Evolutionary conservation across 352 stramenopile genomes (phyloP).

Genomic region (Saprolegnia parasitica): DNA sequence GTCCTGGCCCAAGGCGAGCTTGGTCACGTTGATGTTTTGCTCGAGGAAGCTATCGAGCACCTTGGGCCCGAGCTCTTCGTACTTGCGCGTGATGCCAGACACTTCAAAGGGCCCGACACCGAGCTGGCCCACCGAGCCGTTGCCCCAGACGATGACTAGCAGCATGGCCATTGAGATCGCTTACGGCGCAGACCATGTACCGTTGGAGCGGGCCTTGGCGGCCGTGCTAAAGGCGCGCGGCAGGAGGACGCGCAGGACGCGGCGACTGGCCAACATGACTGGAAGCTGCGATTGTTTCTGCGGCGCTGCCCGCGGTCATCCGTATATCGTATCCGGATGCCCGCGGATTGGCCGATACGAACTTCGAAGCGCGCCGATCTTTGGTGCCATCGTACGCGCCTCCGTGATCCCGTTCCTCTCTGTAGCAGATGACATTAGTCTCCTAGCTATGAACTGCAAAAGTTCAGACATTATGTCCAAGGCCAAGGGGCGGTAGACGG

Average conservation of each 20-base stretch:
- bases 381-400: no score
- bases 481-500: no score
- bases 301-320: background rate
- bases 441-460: no score
- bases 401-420: no score
- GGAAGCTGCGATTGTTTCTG: background rate
- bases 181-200: background rate
- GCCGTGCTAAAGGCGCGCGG: background rate
- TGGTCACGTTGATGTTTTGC: slow-evolving; percentile 43
- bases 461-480: no score
- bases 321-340: background rate
- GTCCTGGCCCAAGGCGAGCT: slow-evolving; percentile 68
- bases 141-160: slow-evolving; percentile 61
- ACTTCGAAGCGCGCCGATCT: background rate
- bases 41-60: slow-evolving; percentile 65
- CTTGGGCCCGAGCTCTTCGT: slow-evolving; percentile 74
- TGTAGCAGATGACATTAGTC: no score
- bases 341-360: background rate
- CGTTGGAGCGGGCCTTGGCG: background rate
- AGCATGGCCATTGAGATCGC: background rate
- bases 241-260: background rate
- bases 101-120: slow-evolving; percentile 76
- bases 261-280: background rate
- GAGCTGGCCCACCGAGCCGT: slow-evolving; percentile 77
- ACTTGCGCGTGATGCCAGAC: slow-evolving; percentile 77